Percentiles rank a stretch among this genome's conserved stretches.
Conservation (phyloP, 768 basidiomycete species). For the Russula ochroleuca region DNA sequence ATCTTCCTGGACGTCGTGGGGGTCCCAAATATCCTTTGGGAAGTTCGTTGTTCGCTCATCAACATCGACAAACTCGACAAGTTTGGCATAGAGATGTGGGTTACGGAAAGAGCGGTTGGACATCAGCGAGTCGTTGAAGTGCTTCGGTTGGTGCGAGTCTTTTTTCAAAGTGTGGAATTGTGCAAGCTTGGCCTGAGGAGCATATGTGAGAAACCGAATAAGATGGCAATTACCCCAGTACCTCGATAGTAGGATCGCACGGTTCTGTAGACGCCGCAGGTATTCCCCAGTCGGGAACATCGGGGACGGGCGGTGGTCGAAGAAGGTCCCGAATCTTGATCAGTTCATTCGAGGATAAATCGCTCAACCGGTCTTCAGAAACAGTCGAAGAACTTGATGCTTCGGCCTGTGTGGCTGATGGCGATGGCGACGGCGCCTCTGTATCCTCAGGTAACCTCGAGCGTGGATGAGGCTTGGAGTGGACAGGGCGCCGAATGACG, state of each 20-base stretch:
- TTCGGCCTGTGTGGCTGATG: slow-evolving; percentile 7
- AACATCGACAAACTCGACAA: slow-evolving; percentile 91
- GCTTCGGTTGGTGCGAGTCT: slow-evolving; percentile 59
- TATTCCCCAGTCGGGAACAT: slow-evolving; percentile 72
- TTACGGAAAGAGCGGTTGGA: slow-evolving; percentile 91
- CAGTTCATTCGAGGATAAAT: slow-evolving; percentile 40
- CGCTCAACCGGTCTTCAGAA: slow-evolving; percentile 15
- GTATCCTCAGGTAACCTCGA: slow-evolving; percentile 19
- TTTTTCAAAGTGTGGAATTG: slow-evolving; percentile 74
- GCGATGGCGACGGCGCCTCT: slow-evolving; percentile 3
- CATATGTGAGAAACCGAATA: background rate
- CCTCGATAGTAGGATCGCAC: slow-evolving; percentile 62
- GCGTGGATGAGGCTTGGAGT: slow-evolving; percentile 26
- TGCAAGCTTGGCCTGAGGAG: slow-evolving; percentile 64
- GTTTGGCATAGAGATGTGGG: slow-evolving; percentile 90
- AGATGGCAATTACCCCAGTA: slow-evolving; percentile 32
- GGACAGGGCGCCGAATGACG: slow-evolving; percentile 23
- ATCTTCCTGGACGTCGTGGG: slow-evolving; percentile 53
- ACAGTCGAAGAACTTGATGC: slow-evolving; percentile 10
- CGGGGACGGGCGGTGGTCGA: slow-evolving; percentile 59
- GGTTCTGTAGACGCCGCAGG: slow-evolving; percentile 51
- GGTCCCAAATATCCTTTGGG: slow-evolving; percentile 68
- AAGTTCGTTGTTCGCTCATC: slow-evolving; percentile 87
- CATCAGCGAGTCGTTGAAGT: slow-evolving; percentile 96
- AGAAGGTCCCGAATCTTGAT: slow-evolving; percentile 52